Percentiles rank a stretch among this genome's conserved stretches.
Conservation (phyloP, 2,329 filamentous ascomycete species). For the Fusarium sp. region DNA sequence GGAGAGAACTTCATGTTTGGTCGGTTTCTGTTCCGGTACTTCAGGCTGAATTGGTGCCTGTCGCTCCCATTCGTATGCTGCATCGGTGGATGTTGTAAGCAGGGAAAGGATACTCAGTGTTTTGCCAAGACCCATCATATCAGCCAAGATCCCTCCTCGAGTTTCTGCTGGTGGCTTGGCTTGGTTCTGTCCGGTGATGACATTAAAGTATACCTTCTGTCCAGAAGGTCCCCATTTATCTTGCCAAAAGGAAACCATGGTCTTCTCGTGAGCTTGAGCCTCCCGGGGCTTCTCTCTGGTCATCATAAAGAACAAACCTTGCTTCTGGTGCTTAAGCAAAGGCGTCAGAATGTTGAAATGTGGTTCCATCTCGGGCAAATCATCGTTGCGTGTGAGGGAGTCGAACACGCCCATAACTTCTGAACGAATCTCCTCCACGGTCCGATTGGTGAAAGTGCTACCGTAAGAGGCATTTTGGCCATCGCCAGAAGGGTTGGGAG, state of each 20-base stretch:
- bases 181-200: conserved; percentile 82
- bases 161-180: conserved; percentile 73
- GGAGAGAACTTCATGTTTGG: conserved; percentile 50
- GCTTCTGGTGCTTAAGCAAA: conserved; percentile 88
- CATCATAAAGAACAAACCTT: conserved; percentile 89
- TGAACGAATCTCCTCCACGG: conserved; percentile 86
- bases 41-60: conserved; percentile 65
- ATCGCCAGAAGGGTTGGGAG: conserved; percentile 41
- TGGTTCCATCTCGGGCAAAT: conserved; percentile 80
- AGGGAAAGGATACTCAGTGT: conserved; percentile 88
- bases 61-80: conserved; percentile 73
- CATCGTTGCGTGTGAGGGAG: conserved; percentile 79
- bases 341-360: conserved; percentile 72
- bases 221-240: conserved; percentile 64
- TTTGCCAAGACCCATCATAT: conserved; percentile 93
- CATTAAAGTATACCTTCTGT: conserved; percentile 78
- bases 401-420: conserved; percentile 92
- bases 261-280: conserved; percentile 69
- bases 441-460: conserved; percentile 64
- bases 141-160: conserved; percentile 80
- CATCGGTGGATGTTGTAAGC: conserved; percentile 73
- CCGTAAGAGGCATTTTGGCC: conserved; percentile 45
- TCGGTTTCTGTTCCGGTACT: conserved; percentile 57
- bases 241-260: conserved; percentile 84
- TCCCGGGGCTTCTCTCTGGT: conserved; percentile 77